phyloP scores from a whole-genome alignment of 2,329 filamentous ascomycete genomes.

The Colletotrichum sp. region DNA sequence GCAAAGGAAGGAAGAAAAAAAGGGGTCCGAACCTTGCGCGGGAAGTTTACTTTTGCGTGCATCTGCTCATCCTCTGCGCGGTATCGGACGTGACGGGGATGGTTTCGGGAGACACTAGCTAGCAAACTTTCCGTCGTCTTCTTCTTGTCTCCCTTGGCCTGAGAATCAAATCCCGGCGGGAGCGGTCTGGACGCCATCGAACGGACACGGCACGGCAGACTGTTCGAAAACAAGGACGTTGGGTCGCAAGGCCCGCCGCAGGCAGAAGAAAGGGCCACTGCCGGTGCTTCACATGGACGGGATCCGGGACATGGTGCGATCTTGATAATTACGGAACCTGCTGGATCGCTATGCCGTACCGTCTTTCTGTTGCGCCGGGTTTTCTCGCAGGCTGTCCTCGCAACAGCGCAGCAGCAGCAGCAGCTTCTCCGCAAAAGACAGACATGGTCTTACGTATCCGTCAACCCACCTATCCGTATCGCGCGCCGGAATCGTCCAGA shows the following conservation, averaged over 20 bases:
- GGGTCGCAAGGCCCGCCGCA: not conserved
- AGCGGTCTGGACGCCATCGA: not conserved
- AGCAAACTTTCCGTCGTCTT: not conserved
- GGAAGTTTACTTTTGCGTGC: not conserved
- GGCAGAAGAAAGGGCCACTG: not conserved
- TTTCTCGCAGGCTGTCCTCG: not conserved
- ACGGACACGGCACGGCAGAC: not conserved
- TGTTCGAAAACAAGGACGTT: not conserved
- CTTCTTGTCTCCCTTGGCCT: not conserved
- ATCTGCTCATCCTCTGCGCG: not conserved
- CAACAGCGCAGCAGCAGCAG: not conserved
- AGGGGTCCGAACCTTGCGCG: not conserved
- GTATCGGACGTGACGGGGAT: not conserved
- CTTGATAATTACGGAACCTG: not conserved
- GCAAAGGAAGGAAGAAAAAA: not conserved
- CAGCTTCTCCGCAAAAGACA: not conserved
- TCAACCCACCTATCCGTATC: not conserved
- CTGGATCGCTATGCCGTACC: not conserved
- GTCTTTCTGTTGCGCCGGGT: not conserved
- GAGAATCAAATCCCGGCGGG: not conserved
- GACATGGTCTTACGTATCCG: not conserved
- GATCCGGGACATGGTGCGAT: constrained; percentile 8
- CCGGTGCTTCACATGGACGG: constrained; percentile 5
- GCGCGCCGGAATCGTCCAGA: constrained; percentile 2
- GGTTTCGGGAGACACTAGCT: not conserved